Evolutionary conservation across 129 eudicot genomes (phyloP).

Genomic region (Artemisia annua): DNA sequence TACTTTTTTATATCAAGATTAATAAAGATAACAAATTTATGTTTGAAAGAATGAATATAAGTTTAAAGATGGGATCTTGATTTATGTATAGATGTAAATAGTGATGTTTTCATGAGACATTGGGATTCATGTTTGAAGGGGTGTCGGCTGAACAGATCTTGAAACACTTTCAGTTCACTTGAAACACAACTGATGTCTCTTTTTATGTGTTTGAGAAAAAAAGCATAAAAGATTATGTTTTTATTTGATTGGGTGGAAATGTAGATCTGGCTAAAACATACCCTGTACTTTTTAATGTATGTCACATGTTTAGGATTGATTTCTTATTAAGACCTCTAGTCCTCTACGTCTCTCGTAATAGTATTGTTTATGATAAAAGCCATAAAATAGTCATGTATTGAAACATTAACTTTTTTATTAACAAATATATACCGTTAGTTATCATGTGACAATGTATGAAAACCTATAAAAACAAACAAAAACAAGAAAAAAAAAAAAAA

Average conservation of each 20-base stretch:
- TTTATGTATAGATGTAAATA: neutral
- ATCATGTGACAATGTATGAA: too few species aligned
- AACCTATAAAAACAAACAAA: too few species aligned
- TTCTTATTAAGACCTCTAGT: too few species aligned
- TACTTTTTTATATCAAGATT: neutral
- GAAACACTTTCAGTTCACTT: neutral
- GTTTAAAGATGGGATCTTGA: constrained; percentile 13
- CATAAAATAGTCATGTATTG: too few species aligned
- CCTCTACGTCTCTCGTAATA: too few species aligned
- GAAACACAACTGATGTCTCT: neutral
- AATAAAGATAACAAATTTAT: neutral
- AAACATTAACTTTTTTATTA: too few species aligned
- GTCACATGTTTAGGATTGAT: neutral
- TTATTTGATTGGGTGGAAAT: neutral
- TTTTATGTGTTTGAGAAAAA: neutral
- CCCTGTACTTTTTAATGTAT: neutral
- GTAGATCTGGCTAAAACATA: neutral
- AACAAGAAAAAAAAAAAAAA: too few species aligned
- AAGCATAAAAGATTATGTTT: neutral
- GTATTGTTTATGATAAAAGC: too few species aligned
- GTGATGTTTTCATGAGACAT: neutral
- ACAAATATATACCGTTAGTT: too few species aligned
- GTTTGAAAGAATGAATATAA: neutral
- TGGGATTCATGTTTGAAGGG: constrained; percentile 17
- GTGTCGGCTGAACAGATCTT: constrained; percentile 12